A percentile compares a stretch with the other conserved stretches of the same genome.
Conservation (phyloP, 352 stramenopile genomes). For the Phytopythium kandeliae region DNA sequence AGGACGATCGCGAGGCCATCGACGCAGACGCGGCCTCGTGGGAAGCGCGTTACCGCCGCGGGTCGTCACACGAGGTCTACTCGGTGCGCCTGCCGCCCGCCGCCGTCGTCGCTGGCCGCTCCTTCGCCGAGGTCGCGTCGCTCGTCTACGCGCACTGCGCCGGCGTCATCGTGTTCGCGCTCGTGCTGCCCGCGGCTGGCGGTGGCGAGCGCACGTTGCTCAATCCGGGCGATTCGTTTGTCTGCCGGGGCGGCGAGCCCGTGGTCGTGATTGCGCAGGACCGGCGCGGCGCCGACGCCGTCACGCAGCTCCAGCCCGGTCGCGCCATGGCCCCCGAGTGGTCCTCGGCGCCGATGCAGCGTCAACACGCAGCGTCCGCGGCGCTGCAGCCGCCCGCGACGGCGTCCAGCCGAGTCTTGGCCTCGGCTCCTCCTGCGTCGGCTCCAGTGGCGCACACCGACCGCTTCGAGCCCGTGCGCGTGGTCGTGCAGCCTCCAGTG, state of each 20-base stretch:
- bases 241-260: slow-evolving; percentile 54
- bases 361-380: background rate
- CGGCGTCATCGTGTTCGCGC: slow-evolving; percentile 74
- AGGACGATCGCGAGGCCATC: slow-evolving; percentile 27
- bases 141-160: slow-evolving; percentile 71
- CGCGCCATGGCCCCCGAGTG: slow-evolving; percentile 14
- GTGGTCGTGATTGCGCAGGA: slow-evolving; percentile 76
- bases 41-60: slow-evolving; percentile 69
- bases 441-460: background rate
- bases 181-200: slow-evolving; percentile 17
- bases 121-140: slow-evolving; percentile 74
- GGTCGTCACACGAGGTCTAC: slow-evolving; percentile 77
- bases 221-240: slow-evolving; percentile 77
- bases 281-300: slow-evolving; percentile 36
- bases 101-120: slow-evolving; percentile 50
- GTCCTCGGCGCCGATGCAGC: slow-evolving; percentile 6
- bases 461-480: background rate
- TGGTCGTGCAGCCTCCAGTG: background rate
- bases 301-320: slow-evolving; percentile 19
- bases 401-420: too few species aligned
- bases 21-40: slow-evolving; percentile 34
- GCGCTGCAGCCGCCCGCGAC: background rate
- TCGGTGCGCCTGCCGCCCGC: slow-evolving; percentile 55
- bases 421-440: background rate
- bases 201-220: slow-evolving; percentile 50